Evolutionary conservation across 2,329 filamentous ascomycete genomes (phyloP).

Genomic region (Botryotinia convoluta): DNA sequence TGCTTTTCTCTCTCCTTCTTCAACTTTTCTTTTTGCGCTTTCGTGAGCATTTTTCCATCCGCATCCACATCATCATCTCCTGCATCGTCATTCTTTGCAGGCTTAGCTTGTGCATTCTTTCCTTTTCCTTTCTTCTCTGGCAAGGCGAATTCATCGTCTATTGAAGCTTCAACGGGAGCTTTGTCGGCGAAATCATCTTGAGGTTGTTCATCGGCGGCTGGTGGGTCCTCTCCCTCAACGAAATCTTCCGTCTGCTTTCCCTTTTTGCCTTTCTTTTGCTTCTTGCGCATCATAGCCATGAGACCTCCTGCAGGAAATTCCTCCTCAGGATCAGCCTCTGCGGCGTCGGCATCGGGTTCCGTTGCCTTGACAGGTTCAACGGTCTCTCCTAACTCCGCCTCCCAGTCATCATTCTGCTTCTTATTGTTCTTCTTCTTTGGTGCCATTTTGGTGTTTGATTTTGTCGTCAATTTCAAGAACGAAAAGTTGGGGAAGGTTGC

Average conservation of each 20-base stretch:
- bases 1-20: slow-evolving; percentile 99
- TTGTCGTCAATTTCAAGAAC: not conserved
- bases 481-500: not conserved
- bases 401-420: slow-evolving; percentile 87
- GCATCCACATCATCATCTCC: slow-evolving; percentile 52
- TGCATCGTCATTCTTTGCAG: slow-evolving; percentile 42
- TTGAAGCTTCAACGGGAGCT: slow-evolving; percentile 74
- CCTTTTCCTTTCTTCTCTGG: slow-evolving; percentile 72
- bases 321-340: slow-evolving; percentile 50
- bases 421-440: slow-evolving; percentile 96
- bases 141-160: slow-evolving; percentile 82
- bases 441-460: slow-evolving; percentile 60
- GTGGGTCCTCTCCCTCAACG: slow-evolving; percentile 64
- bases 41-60: slow-evolving; percentile 76
- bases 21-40: slow-evolving; percentile 97
- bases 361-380: slow-evolving; percentile 46
- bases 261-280: slow-evolving; percentile 69
- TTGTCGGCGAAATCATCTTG: slow-evolving; percentile 56
- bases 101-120: slow-evolving; percentile 52
- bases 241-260: slow-evolving; percentile 69
- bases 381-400: slow-evolving; percentile 82
- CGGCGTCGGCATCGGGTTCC: slow-evolving; percentile 47
- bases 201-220: slow-evolving; percentile 38
- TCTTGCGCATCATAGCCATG: slow-evolving; percentile 78
- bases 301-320: slow-evolving; percentile 58